These are phyloP conservation scores for Colletotrichum tamarilloi DNA, from an alignment of 2,329 filamentous ascomycete genomes.

Conservation along the genomic window DNA sequence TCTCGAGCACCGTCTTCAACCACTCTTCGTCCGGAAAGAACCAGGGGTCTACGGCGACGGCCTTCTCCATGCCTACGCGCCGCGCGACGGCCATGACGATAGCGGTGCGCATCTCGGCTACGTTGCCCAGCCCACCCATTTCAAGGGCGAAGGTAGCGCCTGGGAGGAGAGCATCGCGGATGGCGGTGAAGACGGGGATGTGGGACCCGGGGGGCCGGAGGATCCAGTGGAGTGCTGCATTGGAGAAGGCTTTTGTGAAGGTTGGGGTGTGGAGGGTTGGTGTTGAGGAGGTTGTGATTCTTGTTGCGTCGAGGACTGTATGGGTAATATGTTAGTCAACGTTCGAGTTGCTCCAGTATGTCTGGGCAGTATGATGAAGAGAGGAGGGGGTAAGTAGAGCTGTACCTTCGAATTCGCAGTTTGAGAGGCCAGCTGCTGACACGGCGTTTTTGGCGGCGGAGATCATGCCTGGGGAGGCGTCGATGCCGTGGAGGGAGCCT, in stretches of 20 bases:
- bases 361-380: background rate
- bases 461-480: slow-evolving; percentile 71
- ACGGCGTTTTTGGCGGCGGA: slow-evolving; percentile 57
- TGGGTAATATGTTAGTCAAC: background rate
- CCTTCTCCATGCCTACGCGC: slow-evolving; percentile 61
- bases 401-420: slow-evolving; percentile 57
- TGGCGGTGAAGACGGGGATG: slow-evolving; percentile 62
- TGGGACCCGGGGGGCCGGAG: slow-evolving; percentile 59
- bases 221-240: slow-evolving; percentile 76
- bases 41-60: slow-evolving; percentile 69
- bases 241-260: slow-evolving; percentile 72
- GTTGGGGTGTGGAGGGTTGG: slow-evolving; percentile 16
- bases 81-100: slow-evolving; percentile 64
- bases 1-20: slow-evolving; percentile 57
- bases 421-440: slow-evolving; percentile 44
- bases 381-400: background rate
- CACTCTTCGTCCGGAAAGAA: slow-evolving; percentile 76
- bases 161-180: slow-evolving; percentile 62
- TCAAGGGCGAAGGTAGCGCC: slow-evolving; percentile 74
- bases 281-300: slow-evolving; percentile 43
- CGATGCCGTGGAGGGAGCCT: slow-evolving; percentile 66
- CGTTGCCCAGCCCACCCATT: slow-evolving; percentile 78
- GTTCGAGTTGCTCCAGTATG: background rate
- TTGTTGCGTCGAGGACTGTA: slow-evolving; percentile 59
- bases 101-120: slow-evolving; percentile 70